Conservation (phyloP, 805 yeast genomes). For the Tetrapisispora iriomotensis region DNA sequence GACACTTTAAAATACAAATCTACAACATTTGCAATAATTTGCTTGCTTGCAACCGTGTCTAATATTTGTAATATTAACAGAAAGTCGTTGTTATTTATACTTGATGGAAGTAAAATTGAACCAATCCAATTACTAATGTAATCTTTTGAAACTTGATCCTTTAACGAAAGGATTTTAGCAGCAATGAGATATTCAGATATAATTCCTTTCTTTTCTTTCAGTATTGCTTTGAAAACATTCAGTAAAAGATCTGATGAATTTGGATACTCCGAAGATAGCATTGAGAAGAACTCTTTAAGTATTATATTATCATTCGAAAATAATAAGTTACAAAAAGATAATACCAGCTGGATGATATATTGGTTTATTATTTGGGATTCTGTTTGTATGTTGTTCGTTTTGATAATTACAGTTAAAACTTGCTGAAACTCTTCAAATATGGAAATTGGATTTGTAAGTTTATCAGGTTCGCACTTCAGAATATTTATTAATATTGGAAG, state of each 20-base stretch:
- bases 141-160: constrained; percentile 5
- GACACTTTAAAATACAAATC: constrained; percentile 7
- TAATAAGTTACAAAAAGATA: background rate
- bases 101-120: constrained; percentile 15
- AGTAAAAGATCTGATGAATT: constrained; percentile 2
- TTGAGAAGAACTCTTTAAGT: background rate
- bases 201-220: constrained; percentile 5
- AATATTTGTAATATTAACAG: background rate
- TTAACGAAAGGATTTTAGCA: constrained; percentile 9
- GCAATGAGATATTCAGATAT: constrained; percentile 11
- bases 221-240: constrained; percentile 9
- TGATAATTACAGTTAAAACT: background rate
- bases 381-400: background rate
- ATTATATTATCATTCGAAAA: background rate
- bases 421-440: background rate
- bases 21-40: constrained; percentile 14
- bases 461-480: background rate
- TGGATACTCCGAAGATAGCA: background rate
- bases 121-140: constrained; percentile 20
- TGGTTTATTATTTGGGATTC: background rate
- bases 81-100: constrained; percentile 3
- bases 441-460: background rate
- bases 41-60: background rate
- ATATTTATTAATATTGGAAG: background rate
- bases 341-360: background rate